phyloP scores from a whole-genome alignment of 352 stramenopile genomes.

The Globisporangium acanthophoron region DNA sequence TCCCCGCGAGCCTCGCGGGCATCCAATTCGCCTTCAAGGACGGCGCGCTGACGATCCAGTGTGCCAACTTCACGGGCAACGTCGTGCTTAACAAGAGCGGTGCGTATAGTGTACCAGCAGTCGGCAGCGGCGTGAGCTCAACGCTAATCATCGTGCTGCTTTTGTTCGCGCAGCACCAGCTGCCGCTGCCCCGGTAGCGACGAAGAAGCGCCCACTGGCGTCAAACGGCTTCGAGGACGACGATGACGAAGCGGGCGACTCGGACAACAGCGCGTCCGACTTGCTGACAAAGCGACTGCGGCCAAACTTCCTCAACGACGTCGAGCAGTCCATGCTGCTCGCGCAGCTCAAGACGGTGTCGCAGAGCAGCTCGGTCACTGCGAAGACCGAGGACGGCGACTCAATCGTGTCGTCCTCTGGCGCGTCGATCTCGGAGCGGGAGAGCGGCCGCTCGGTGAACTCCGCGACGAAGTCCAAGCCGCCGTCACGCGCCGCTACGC shows the following conservation, averaged over 20 bases:
- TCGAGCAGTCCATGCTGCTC: slow-evolving; percentile 54
- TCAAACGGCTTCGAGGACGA: slow-evolving; percentile 29
- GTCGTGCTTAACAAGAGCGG: slow-evolving; percentile 59
- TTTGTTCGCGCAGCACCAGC: background rate
- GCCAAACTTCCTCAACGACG: slow-evolving; percentile 55
- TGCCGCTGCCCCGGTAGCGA: slow-evolving; percentile 10
- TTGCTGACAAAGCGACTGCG: slow-evolving; percentile 36
- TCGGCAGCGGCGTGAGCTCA: too few relatives aligned
- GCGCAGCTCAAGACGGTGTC: slow-evolving; percentile 36
- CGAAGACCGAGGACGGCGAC: slow-evolving; percentile 12
- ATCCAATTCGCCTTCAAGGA: slow-evolving; percentile 62
- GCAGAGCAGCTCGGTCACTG: slow-evolving; percentile 16
- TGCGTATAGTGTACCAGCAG: slow-evolving; percentile 1
- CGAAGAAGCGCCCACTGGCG: slow-evolving; percentile 51
- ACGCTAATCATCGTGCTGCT: background rate
- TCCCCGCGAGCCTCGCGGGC: slow-evolving; percentile 47
- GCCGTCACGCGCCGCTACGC: background rate
- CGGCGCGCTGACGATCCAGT: slow-evolving; percentile 63
- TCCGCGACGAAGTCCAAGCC: slow-evolving; percentile 2
- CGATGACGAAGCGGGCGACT: slow-evolving; percentile 28
- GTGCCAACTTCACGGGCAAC: slow-evolving; percentile 62
- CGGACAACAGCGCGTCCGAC: slow-evolving; percentile 17
- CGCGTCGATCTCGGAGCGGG: slow-evolving; percentile 7
- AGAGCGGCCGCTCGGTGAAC: background rate
- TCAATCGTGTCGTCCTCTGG: slow-evolving; percentile 11